phyloP scores from a whole-genome alignment of 2,329 filamentous ascomycete genomes.

The Orbilia brochopaga region DNA sequence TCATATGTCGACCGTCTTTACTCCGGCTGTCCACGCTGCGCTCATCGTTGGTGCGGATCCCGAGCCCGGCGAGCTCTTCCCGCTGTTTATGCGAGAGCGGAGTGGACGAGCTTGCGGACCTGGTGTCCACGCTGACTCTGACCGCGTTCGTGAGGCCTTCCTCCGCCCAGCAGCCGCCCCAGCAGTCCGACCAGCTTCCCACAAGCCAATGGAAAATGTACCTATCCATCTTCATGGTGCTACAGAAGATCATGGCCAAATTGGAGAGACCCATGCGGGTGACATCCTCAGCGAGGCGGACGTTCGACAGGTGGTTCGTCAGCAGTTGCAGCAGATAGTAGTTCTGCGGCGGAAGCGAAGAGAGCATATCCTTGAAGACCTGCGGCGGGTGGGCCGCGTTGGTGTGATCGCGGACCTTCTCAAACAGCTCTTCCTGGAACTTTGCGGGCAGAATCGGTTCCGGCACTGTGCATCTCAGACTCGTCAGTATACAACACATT shows the following conservation, averaged over 20 bases:
- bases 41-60: conserved; percentile 31
- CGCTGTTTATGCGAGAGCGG: conserved; percentile 14
- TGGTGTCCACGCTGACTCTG: conserved; percentile 33
- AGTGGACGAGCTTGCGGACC: conserved; percentile 21
- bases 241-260: conserved; percentile 55
- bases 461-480: conserved; percentile 44
- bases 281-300: conserved; percentile 53
- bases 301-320: conserved; percentile 54
- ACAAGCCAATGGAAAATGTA: conserved; percentile 56
- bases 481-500: conserved; percentile 2
- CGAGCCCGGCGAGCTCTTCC: conserved; percentile 31
- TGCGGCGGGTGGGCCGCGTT: conserved; percentile 53
- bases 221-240: conserved; percentile 55
- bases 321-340: conserved; percentile 55
- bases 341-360: conserved; percentile 54
- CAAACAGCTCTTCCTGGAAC: conserved; percentile 54
- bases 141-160: conserved; percentile 37
- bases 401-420: conserved; percentile 54
- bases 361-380: conserved; percentile 54
- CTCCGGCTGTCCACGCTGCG: conserved; percentile 26
- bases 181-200: conserved; percentile 54
- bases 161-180: conserved; percentile 54
- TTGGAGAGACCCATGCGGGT: conserved; percentile 55
- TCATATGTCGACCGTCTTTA: conserved; percentile 19
- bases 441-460: conserved; percentile 54